phyloP scores from a whole-genome alignment of 2,329 filamentous ascomycete species.

The Xylaria sp. region DNA sequence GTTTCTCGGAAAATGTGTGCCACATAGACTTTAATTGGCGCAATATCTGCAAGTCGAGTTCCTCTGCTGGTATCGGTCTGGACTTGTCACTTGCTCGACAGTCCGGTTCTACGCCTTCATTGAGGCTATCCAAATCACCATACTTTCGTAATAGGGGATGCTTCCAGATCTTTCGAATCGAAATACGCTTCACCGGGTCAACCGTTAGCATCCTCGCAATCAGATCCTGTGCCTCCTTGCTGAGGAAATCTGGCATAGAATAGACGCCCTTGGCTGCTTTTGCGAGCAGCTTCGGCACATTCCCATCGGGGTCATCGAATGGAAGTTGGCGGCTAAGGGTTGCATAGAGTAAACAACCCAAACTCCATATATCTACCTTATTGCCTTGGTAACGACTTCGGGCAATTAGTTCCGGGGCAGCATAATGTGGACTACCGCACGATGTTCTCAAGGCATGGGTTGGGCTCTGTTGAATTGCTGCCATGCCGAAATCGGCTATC shows the following conservation, averaged over 20 bases:
- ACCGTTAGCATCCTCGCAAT: conserved; percentile 82
- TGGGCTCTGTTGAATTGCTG: conserved; percentile 83
- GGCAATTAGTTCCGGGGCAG: conserved; percentile 88
- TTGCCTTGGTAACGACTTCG: conserved; percentile 77
- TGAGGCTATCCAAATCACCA: conserved; percentile 75
- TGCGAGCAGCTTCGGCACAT: conserved; percentile 70
- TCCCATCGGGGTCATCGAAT: conserved; percentile 71
- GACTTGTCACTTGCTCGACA: conserved; percentile 64
- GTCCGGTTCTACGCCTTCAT: conserved; percentile 64
- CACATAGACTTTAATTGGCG: conserved; percentile 89
- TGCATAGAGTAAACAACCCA: conserved; percentile 89
- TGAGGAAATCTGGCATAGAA: conserved; percentile 70
- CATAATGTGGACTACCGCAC: conserved; percentile 96
- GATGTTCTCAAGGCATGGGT: conserved; percentile 85
- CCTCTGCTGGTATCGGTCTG: conserved; percentile 66
- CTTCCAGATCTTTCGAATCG: conserved; percentile 82
- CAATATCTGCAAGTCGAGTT: conserved; percentile 83
- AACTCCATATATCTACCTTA: conserved; percentile 92
- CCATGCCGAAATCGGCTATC: conserved; percentile 98
- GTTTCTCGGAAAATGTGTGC: conserved; percentile 83
- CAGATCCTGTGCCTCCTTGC: conserved; percentile 77
- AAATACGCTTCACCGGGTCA: conserved; percentile 81
- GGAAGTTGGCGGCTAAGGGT: conserved; percentile 86
- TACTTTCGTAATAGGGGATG: conserved; percentile 90
- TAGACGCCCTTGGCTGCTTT: conserved; percentile 70